Percentiles rank a stretch among this genome's conserved stretches.
Evolutionary conservation across 441 rosid species (phyloP).

Genomic region (Rhodomyrtus psidioides): DNA sequence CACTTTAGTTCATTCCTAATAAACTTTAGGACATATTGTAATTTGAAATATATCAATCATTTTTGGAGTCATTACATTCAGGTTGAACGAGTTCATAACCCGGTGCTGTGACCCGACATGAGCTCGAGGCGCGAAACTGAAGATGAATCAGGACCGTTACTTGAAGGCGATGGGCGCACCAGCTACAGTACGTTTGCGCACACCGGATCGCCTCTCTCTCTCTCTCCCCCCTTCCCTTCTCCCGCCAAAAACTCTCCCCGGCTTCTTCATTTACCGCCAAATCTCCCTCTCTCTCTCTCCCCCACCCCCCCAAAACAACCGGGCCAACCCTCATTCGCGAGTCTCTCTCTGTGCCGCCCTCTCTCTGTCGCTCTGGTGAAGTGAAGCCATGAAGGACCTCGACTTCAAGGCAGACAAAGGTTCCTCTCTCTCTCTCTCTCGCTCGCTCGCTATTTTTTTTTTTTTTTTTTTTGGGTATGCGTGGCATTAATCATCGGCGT

Average conservation of each 20-base stretch:
- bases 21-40: background rate
- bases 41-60: no score
- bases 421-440: constrained; percentile 3
- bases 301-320: background rate
- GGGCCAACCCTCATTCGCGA: background rate
- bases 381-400: constrained; percentile 41
- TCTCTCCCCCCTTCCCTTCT: constrained; percentile 4
- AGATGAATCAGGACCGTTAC: background rate
- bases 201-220: background rate
- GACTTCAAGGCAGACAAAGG: constrained; percentile 62
- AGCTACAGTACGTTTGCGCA: background rate
- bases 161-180: rapidly evolving
- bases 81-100: no score
- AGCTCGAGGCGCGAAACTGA: background rate
- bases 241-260: constrained; percentile 46
- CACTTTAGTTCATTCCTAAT: no score
- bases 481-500: background rate
- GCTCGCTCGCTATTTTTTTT: background rate
- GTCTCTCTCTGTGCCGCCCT: background rate
- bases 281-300: background rate
- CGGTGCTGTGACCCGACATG: no score
- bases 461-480: background rate
- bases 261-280: constrained; percentile 31
- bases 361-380: background rate
- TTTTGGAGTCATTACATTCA: background rate